Base-by-base conservation (phyloP, 2,329 filamentous ascomycete genomes). In the Venturia aucupariae region DNA sequence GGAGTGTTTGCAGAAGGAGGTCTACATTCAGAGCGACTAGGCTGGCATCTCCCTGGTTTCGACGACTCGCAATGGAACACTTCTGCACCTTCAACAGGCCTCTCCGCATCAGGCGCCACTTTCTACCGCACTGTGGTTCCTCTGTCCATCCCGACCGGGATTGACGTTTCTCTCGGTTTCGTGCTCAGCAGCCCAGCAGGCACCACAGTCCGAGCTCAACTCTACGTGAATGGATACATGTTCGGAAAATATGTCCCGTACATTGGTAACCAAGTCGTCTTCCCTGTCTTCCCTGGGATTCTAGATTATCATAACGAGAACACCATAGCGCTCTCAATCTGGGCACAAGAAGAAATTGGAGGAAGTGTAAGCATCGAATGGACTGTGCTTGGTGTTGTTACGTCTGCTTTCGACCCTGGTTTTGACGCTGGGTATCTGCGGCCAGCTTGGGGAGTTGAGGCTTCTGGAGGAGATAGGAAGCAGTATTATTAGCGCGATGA, bases 1-100 rank as follows among this genome's bases (percentile, higher is more conserved):
- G 86, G 86, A 0, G 86, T 85, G 0, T 75, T 88, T n/a, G 89
- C 89, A 67, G 86, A 89, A 72, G 86, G 86, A 3, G 86, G 83
- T 0, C 71, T 88, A 13, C 87, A 77, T 71, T 82, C 81, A 7
- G 86, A 89, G 71, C 76, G 87, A 15, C 79, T 84, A 68, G 86
- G 86, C 4, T 86, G 81, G 61, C 84, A 87, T 66, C 79, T 85
- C 1, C 83, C 84, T 0, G 82, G 78, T 1, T 86, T 81, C 67
- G 76, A 83, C 11, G 79, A 80, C 66, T 71, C 73, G 19, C 68
- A 72, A 5, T 84, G 82, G 82, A 66, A 70, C 11, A 65, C 67
- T 30, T 67, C 70, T 1, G 70, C 71, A 1, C 76, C 75, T 1
- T 74, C 74, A 0, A 71, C 80, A 0, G 75, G 78, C 8, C 30